Conservation (phyloP, 2,329 filamentous ascomycete genomes). For the Colletotrichum lupini region DNA sequence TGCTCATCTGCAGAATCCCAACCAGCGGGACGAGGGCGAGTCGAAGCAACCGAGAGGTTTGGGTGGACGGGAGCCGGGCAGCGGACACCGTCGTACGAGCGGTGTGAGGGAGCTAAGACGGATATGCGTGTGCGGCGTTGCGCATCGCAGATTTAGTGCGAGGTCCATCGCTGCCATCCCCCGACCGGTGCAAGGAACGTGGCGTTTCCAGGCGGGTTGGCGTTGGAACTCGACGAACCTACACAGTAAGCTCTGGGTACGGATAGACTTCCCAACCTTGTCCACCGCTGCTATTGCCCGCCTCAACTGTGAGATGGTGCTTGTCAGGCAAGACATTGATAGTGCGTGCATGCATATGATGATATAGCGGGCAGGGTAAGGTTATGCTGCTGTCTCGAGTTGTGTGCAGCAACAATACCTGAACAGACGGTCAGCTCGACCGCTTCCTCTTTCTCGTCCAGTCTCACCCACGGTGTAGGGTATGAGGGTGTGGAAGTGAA, state of each 20-base stretch:
- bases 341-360: neutral
- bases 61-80: constrained; percentile 9
- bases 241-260: constrained; percentile 15
- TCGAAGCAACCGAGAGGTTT: constrained; percentile 6
- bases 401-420: neutral
- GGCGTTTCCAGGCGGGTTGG: constrained; percentile 19
- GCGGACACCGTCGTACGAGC: constrained; percentile 22
- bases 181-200: constrained; percentile 35
- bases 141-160: constrained; percentile 36
- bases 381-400: neutral
- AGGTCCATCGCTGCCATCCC: constrained; percentile 29
- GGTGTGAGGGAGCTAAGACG: constrained; percentile 34
- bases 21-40: constrained; percentile 10
- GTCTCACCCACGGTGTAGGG: neutral
- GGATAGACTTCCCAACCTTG: constrained; percentile 14
- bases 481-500: neutral
- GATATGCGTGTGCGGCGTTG: constrained; percentile 36
- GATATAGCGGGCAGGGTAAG: neutral
- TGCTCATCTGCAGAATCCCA: constrained; percentile 27
- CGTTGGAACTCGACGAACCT: constrained; percentile 31
- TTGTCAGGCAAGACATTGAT: neutral
- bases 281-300: constrained; percentile 8
- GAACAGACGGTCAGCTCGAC: constrained; percentile 18
- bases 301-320: constrained; percentile 19
- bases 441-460: neutral